A percentile compares a stretch with the other conserved stretches of the same genome.
Conservation (phyloP, 2,329 filamentous ascomycete species). For the Aspergillus pseudotamarii region DNA sequence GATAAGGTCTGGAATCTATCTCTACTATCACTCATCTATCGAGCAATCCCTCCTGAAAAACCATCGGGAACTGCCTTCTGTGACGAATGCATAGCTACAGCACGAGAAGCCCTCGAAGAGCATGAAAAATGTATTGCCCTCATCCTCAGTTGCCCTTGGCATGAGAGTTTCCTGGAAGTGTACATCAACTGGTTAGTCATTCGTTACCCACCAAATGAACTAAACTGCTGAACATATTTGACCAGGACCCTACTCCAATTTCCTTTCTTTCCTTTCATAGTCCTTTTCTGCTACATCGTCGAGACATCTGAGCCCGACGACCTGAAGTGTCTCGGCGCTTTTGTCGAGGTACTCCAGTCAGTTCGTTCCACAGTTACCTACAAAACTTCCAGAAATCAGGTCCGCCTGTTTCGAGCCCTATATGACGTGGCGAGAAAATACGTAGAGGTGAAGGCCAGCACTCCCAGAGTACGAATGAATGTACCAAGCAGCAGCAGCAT, state of each 20-base stretch:
- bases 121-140: constrained; percentile 14
- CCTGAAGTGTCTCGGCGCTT: constrained; percentile 9
- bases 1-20: constrained; percentile 3
- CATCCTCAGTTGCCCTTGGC: not conserved
- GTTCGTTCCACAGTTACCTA: not conserved
- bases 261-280: constrained; percentile 20
- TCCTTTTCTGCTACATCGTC: constrained; percentile 20
- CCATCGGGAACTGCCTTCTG: constrained; percentile 7
- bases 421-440: constrained; percentile 17
- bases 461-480: not conserved
- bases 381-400: constrained; percentile 9
- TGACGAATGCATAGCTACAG: constrained; percentile 13
- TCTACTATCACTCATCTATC: constrained; percentile 15
- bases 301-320: constrained; percentile 17
- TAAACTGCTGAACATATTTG: not conserved
- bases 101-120: constrained; percentile 12
- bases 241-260: not conserved
- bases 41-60: constrained; percentile 12
- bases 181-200: constrained; percentile 14
- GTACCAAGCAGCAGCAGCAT: not conserved
- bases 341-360: constrained; percentile 15
- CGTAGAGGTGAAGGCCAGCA: constrained; percentile 10
- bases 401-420: constrained; percentile 15
- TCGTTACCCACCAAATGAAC: not conserved
- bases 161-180: constrained; percentile 11